Evolutionary conservation across 768 basidiomycete genomes (phyloP), one percentile per base, ranked within the genome.

Genomic region (Pisolithus sp.): DNA sequence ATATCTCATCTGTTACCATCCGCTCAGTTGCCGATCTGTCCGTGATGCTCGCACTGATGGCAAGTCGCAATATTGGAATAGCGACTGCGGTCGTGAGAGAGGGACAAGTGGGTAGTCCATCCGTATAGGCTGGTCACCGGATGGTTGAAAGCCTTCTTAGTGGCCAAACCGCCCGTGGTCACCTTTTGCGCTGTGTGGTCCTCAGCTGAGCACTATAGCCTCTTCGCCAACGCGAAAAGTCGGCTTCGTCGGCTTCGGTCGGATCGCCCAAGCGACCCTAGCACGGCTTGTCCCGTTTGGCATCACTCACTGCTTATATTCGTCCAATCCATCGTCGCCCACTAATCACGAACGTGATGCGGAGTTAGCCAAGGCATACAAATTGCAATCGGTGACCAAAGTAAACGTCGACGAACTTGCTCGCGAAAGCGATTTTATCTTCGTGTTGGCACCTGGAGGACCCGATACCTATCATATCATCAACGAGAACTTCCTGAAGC

Each of bases 161-260:
- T 99, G 95, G 95, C 83, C 89, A 1, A 67, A 68, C 37, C 79
- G 78, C 55, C 75, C 74, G 20, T 98, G 93, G 89, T 70, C 82
- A 0, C 95, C 94, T 0, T 93, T 92, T 68, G 71, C 75, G 12
- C 80, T 94, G 58, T 92, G 89, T 57, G 94, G 95, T 0, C 87
- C 82, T 1, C 90, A 93, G 63, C 69, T 89, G 18, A 83, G 85
- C 68, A 68, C 82, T 0, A 75, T 76, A 1, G 51, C 62, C 2
- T 59, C 72, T 15, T 72, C 78, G 7, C 76, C 76, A 2, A 76
- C 64, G 7, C 81, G 85, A 40, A 94, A 85, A 1, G 81, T 85
- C 2, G 93, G 92, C 1, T 96, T 98, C 71, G 74, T 98, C 30
- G 96, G 96, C 12, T 97, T 98, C 59, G 95, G 95, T 6, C 82